Percentiles rank a stretch among this genome's conserved stretches.
Conservation (phyloP, 2,329 filamentous ascomycete species). For the Cordyceps farinosa region DNA sequence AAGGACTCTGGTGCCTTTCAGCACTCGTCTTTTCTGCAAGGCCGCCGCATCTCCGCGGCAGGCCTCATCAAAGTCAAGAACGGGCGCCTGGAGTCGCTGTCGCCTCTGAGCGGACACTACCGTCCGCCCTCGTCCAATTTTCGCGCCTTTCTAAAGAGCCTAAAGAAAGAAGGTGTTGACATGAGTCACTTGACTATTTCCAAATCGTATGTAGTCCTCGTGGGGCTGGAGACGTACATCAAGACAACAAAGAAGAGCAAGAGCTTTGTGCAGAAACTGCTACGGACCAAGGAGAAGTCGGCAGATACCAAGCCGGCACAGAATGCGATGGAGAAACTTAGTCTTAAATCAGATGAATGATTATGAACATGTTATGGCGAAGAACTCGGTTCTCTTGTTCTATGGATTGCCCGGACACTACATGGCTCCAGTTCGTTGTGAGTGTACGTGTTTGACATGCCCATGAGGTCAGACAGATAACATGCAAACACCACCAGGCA, state of each 20-base stretch:
- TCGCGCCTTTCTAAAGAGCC: constrained; percentile 69
- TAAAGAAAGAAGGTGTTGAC: constrained; percentile 72
- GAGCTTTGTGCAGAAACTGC: constrained; percentile 45
- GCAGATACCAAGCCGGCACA: constrained; percentile 49
- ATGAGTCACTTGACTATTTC: constrained; percentile 75
- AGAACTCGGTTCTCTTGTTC: background rate
- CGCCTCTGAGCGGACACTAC: constrained; percentile 75
- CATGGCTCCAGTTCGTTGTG: too few relatives aligned
- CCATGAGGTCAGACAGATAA: too few relatives aligned
- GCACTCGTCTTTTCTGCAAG: constrained; percentile 85
- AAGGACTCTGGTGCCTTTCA: constrained; percentile 87
- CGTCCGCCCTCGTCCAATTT: constrained; percentile 81
- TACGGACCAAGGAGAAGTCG: constrained; percentile 55
- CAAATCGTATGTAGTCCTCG: constrained; percentile 75
- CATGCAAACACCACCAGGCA: too few relatives aligned
- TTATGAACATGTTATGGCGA: background rate
- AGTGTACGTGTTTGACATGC: too few relatives aligned
- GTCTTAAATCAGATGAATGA: background rate
- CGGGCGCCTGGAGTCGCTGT: constrained; percentile 70
- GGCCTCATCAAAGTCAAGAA: constrained; percentile 82
- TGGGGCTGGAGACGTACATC: constrained; percentile 77
- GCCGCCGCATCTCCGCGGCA: constrained; percentile 74
- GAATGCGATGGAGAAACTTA: constrained; percentile 44
- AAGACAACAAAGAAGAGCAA: constrained; percentile 65
- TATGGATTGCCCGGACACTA: too few relatives aligned